Conservation (phyloP, 768 basidiomycete genomes). For the Coprinopsis cinerea region DNA sequence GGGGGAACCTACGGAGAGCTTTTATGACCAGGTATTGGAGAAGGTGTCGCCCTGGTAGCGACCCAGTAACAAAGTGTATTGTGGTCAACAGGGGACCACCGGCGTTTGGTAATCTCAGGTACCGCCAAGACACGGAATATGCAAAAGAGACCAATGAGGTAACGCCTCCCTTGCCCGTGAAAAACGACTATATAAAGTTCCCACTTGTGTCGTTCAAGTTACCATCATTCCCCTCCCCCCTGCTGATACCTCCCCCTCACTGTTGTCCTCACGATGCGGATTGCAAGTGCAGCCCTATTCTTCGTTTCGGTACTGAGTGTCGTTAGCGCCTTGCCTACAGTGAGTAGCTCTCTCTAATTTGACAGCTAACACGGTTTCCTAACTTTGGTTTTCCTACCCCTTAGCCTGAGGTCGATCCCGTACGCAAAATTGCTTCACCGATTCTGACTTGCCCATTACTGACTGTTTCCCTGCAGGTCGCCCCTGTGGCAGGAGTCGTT, state of each 20-base stretch:
- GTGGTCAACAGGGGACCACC: not conserved
- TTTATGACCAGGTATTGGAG: not conserved
- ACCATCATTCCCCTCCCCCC: slow-evolving; percentile 13
- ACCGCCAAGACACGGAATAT: slow-evolving; percentile 4
- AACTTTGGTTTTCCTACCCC: not conserved
- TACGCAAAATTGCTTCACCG: not conserved
- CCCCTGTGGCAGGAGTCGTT: slow-evolving; percentile 1
- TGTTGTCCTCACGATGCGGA: slow-evolving; percentile 23
- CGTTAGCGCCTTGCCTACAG: slow-evolving; percentile 20
- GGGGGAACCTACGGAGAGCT: not conserved
- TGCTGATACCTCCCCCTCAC: slow-evolving; percentile 9
- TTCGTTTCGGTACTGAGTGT: slow-evolving; percentile 20
- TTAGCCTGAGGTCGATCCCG: not conserved
- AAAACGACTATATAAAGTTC: slow-evolving; percentile 14
- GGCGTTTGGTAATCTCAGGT: not conserved
- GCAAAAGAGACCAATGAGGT: not conserved
- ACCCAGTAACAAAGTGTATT: not conserved
- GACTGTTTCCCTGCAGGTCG: not conserved
- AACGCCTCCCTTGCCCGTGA: not conserved
- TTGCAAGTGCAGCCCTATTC: slow-evolving; percentile 19
- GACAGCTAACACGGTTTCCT: not conserved
- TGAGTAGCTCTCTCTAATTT: slow-evolving; percentile 14
- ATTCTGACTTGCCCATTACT: not conserved
- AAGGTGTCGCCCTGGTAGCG: not conserved
- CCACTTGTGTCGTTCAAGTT: slow-evolving; percentile 11